These are phyloP conservation scores for Afroboletus lepidellus DNA, from an alignment of 1,284 basidiomycete species.

Conservation along the genomic window DNA sequence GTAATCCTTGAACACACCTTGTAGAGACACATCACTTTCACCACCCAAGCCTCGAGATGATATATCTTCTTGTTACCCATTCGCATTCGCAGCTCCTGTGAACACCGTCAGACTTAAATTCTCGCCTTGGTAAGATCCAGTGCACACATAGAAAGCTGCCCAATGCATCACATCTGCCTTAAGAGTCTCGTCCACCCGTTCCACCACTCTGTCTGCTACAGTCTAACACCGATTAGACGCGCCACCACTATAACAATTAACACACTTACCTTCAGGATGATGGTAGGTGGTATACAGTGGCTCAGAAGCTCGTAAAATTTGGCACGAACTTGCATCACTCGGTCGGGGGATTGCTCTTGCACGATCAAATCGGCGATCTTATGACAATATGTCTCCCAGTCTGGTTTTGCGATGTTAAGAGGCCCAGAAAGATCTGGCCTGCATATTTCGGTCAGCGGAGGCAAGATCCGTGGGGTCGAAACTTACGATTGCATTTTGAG, in stretches of 20 bases:
- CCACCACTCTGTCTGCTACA: constrained; percentile 82
- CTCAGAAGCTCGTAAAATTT: constrained; percentile 96
- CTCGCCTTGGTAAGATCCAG: background rate
- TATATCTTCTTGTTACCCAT: constrained; percentile 93
- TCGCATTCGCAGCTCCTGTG: constrained; percentile 86
- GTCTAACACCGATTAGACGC: constrained; percentile 47
- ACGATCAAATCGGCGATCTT: constrained; percentile 94
- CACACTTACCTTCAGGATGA: constrained; percentile 77
- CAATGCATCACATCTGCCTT: constrained; percentile 93
- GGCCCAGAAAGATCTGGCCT: constrained; percentile 75
- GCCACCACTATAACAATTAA: background rate
- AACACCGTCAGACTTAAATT: background rate
- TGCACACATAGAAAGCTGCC: constrained; percentile 91
- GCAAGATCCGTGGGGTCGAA: constrained; percentile 5
- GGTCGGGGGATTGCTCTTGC: constrained; percentile 89
- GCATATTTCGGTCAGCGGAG: background rate
- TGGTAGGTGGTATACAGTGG: constrained; percentile 96
- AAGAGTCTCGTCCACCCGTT: constrained; percentile 74
- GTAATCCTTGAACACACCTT: constrained; percentile 46
- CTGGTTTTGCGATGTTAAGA: constrained; percentile 87
- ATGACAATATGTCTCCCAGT: constrained; percentile 98
- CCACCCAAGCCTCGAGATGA: constrained; percentile 91
- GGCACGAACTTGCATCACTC: constrained; percentile 87
- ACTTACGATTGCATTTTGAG: constrained; percentile 91
- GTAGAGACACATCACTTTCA: constrained; percentile 80